Evolutionary conservation across 805 yeast genomes (phyloP).

Genomic region (Ogataea haglerorum): DNA sequence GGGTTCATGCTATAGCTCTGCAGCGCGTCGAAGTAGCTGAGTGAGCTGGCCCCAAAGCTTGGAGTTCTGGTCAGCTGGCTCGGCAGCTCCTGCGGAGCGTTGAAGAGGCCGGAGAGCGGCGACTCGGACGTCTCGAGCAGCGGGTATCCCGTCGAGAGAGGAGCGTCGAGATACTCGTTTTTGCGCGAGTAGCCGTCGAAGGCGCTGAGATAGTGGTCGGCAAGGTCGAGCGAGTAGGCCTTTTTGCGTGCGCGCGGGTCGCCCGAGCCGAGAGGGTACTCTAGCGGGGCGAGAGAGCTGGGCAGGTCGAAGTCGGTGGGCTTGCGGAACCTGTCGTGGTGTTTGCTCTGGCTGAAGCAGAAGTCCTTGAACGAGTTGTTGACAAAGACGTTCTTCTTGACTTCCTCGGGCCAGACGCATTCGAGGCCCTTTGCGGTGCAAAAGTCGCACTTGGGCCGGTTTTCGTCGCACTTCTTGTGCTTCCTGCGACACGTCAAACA

Average conservation of each 20-base stretch:
- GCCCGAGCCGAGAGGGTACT: not conserved
- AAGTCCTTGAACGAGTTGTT: constrained; percentile 29
- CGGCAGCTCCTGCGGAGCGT: constrained; percentile 18
- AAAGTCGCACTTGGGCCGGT: constrained; percentile 47
- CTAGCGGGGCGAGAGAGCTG: not conserved
- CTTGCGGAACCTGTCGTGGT: constrained; percentile 5
- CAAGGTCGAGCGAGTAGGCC: constrained; percentile 11
- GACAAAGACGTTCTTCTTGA: constrained; percentile 26
- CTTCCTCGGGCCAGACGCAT: constrained; percentile 37
- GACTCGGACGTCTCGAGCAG: constrained; percentile 18
- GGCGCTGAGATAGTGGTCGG: constrained; percentile 15
- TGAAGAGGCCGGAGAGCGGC: constrained; percentile 23
- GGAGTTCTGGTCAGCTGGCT: constrained; percentile 14
- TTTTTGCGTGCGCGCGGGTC: constrained; percentile 13
- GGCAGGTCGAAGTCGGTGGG: constrained; percentile 1
- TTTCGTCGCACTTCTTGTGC: constrained; percentile 56
- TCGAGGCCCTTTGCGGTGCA: constrained; percentile 38
- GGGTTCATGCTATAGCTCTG: constrained; percentile 6
- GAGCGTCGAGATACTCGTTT: constrained; percentile 11
- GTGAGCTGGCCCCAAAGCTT: constrained; percentile 11
- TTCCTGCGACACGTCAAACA: constrained; percentile 51
- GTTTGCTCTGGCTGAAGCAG: constrained; percentile 16
- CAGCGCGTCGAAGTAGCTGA: constrained; percentile 3
- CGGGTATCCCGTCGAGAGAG: constrained; percentile 10
- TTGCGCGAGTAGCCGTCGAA: constrained; percentile 22